These are phyloP conservation scores for Pezicula carpinea DNA, from an alignment of 2,329 filamentous ascomycete genomes.

Conservation along the genomic window DNA sequence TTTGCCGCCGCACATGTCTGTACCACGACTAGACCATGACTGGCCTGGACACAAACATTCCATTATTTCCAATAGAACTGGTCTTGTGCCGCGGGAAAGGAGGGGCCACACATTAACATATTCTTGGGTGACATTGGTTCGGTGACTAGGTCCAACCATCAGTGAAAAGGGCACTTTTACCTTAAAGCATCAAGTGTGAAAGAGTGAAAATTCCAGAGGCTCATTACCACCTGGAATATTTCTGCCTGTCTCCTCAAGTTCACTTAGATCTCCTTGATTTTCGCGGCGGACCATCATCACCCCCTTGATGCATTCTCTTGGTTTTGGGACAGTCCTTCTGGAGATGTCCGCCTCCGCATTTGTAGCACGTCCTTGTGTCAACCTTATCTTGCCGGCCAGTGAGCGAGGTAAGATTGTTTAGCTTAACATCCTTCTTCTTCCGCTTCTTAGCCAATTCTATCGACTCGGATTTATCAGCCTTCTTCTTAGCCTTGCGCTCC, in stretches of 20 bases:
- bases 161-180: too few species aligned
- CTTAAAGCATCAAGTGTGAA: too few species aligned
- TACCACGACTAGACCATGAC: too few species aligned
- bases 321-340: slow-evolving; percentile 47
- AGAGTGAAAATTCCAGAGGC: too few species aligned
- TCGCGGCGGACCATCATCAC: slow-evolving; percentile 17
- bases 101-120: too few species aligned
- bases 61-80: too few species aligned
- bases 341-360: slow-evolving; percentile 59
- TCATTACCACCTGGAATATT: too few species aligned
- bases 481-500: slow-evolving; percentile 41
- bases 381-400: slow-evolving; percentile 40
- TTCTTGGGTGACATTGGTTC: too few species aligned
- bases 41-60: too few species aligned
- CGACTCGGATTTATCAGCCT: slow-evolving; percentile 42
- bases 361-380: slow-evolving; percentile 44
- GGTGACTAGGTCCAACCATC: too few species aligned
- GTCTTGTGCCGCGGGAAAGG: too few species aligned
- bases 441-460: slow-evolving; percentile 52
- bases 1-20: too few species aligned
- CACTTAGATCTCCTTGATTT: slow-evolving; percentile 7
- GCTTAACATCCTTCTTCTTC: slow-evolving; percentile 61
- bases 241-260: not conserved
- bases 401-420: slow-evolving; percentile 59
- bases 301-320: slow-evolving; percentile 10